Evolutionary conservation across 371 early-diverging fungal genomes (phyloP).

Genomic region (Mortierella sp.): DNA sequence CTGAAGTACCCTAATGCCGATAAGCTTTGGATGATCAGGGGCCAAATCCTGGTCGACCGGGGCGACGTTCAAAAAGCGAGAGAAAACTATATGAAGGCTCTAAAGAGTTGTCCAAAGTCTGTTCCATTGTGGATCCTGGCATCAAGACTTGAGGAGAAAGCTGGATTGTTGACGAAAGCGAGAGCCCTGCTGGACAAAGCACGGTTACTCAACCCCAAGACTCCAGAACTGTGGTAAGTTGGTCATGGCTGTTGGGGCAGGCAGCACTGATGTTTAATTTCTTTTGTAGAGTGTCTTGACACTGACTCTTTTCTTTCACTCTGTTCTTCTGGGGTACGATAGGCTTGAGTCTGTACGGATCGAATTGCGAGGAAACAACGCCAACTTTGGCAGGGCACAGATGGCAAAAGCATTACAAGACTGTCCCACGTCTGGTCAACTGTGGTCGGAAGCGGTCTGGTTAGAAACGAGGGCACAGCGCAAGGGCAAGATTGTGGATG

Average conservation of each 20-base stretch:
- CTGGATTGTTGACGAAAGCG: conserved; percentile 80
- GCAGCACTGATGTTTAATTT: background rate
- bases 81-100: conserved; percentile 77
- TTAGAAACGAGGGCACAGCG: conserved; percentile 90
- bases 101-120: conserved; percentile 84
- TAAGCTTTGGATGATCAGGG: conserved; percentile 95
- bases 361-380: conserved; percentile 78
- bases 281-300: background rate
- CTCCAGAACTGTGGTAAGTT: conserved; percentile 80
- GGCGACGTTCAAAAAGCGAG: conserved; percentile 75
- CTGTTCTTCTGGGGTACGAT: background rate
- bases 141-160: conserved; percentile 81
- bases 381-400: conserved; percentile 78
- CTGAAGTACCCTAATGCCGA: conserved; percentile 78
- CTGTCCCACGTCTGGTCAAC: conserved; percentile 85
- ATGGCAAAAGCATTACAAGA: conserved; percentile 92
- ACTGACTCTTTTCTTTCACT: background rate
- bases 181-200: conserved; percentile 90
- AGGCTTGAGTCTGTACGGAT: conserved; percentile 84
- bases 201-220: conserved; percentile 85
- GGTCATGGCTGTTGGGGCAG: background rate
- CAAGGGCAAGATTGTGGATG: conserved; percentile 89
- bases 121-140: conserved; percentile 85
- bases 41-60: conserved; percentile 76
- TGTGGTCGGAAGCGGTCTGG: conserved; percentile 92